Percentiles rank a stretch among this genome's conserved stretches.
These are phyloP conservation scores for Saturnispora saitoi DNA, from an alignment of 805 yeast species.

Conservation along the genomic window DNA sequence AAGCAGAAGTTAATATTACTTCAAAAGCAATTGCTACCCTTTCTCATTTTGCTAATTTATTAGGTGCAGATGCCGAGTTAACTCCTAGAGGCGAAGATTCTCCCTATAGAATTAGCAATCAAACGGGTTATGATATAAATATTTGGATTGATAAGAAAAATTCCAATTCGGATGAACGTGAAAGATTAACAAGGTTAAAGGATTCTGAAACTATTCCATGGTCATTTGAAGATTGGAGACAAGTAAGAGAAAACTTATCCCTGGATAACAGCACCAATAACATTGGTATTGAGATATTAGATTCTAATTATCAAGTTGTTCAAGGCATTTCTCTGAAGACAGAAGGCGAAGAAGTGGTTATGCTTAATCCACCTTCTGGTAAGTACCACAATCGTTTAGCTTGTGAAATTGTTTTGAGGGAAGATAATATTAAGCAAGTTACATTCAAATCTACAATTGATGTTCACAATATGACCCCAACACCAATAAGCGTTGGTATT, in stretches of 20 bases:
- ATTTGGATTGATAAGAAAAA: slow-evolving; percentile 63
- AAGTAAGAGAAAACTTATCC: slow-evolving; percentile 69
- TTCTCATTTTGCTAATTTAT: slow-evolving; percentile 55
- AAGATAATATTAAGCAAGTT: slow-evolving; percentile 72
- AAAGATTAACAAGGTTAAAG: slow-evolving; percentile 31
- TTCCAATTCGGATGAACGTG: slow-evolving; percentile 18
- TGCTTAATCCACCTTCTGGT: slow-evolving; percentile 44
- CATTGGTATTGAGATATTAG: slow-evolving; percentile 54
- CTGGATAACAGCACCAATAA: slow-evolving; percentile 53
- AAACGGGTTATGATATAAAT: slow-evolving; percentile 75
- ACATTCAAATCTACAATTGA: slow-evolving; percentile 69
- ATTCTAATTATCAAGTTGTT: slow-evolving; percentile 46
- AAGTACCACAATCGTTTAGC: slow-evolving; percentile 63
- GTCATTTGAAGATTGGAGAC: slow-evolving; percentile 94
- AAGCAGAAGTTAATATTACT: slow-evolving; percentile 75
- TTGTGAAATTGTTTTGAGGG: slow-evolving; percentile 60
- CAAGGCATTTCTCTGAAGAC: slow-evolving; percentile 56
- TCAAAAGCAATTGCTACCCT: slow-evolving; percentile 72
- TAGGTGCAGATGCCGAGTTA: slow-evolving; percentile 44
- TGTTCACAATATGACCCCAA: slow-evolving; percentile 58
- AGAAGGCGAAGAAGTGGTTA: slow-evolving; percentile 76
- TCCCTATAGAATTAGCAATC: slow-evolving; percentile 74
- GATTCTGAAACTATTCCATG: slow-evolving; percentile 56
- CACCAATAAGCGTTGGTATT: slow-evolving; percentile 40
- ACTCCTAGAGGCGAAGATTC: slow-evolving; percentile 69